A percentile compares a stretch with the other conserved stretches of the same genome.
These are phyloP conservation scores for Aspergillus phoenicis DNA, from an alignment of 2,329 filamentous ascomycete species.

Conservation along the genomic window DNA sequence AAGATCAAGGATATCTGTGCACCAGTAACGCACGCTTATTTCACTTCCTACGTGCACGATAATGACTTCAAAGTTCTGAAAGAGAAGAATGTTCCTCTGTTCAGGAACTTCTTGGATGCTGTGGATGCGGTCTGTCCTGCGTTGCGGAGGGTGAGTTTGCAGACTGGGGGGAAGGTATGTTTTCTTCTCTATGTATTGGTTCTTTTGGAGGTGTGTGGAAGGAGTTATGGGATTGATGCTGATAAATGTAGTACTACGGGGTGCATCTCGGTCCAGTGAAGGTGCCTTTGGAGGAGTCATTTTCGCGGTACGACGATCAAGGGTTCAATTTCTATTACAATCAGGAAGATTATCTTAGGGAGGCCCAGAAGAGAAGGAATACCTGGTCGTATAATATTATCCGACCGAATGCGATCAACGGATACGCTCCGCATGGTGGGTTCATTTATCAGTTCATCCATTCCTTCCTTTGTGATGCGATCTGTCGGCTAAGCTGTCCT, in stretches of 20 bases:
- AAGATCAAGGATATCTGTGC: slow-evolving; percentile 24
- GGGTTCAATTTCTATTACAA: slow-evolving; percentile 27
- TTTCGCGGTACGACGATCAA: slow-evolving; percentile 24
- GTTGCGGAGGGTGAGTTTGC: slow-evolving; percentile 30
- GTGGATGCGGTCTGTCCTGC: slow-evolving; percentile 26
- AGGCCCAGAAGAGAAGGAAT: slow-evolving; percentile 18
- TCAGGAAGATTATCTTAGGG: slow-evolving; percentile 27
- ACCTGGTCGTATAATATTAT: slow-evolving; percentile 34
- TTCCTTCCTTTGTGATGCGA: neutral
- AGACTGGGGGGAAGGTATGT: slow-evolving; percentile 36
- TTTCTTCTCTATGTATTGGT: too few species aligned
- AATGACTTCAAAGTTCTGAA: slow-evolving; percentile 32
- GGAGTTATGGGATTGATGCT: neutral
- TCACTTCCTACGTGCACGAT: slow-evolving; percentile 38
- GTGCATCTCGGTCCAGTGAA: slow-evolving; percentile 31
- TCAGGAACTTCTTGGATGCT: slow-evolving; percentile 37
- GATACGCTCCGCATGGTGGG: slow-evolving; percentile 31
- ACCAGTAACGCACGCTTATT: slow-evolving; percentile 39
- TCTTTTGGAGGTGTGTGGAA: neutral
- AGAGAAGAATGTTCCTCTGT: slow-evolving; percentile 32
- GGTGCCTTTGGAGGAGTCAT: slow-evolving; percentile 25
- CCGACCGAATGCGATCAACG: slow-evolving; percentile 33
- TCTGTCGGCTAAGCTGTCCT: neutral
- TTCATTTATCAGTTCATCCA: neutral
- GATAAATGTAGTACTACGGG: slow-evolving; percentile 27